Evolutionary conservation across 208 protist genomes (phyloP), one percentile per base, ranked within the genome.

Genomic region (Angomonas ambiguus): DNA sequence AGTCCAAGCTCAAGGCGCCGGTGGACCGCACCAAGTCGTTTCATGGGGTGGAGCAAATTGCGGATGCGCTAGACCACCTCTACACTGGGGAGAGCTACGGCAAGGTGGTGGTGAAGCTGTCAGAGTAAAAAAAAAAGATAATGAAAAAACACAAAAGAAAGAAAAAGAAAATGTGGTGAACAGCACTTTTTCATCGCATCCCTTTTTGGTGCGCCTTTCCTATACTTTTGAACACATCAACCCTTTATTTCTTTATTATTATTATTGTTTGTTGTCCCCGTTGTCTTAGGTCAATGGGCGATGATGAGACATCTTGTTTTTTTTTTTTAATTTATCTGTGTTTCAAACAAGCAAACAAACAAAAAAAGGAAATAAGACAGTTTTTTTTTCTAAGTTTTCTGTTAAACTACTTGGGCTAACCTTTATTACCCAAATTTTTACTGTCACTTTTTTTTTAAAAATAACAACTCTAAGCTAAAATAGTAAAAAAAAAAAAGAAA

Each of bases 11-110:
- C 45, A 58, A 33, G 66, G 75, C 22, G 63, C 48, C 33, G 61
- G 85, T 10, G 86, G 89, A 66, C 2, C 6, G 53, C 82, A 92
- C n/a, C 69, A 62, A 76, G 51, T 78, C 28, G 53, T 80, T 88
- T 71, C 77, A 80, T 38, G 87, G 87, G 16, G 27, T 93, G n/a
- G 76, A 72, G 51, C 58, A 62, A 30, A 55, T 93, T 35, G 62
- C 79, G 28, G 84, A 89, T 56, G 87, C 82, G 24, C 67, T 93
- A 35, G 87, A 93, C 27, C 75, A 90, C 65, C 68, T 93, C 28
- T 84, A 88, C 76, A 63, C 71, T 10, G 75, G 84, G 33, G 73
- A 60, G 56, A 93, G 80, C 66, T 82, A 72, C 42, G 87, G 87
- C 33, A 93, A 93, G 73, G 62, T 88, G 11, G 51, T 85, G 22